Evolutionary conservation across 1,284 basidiomycete species (phyloP).

Genomic region (Ustanciosporium gigantosporum): DNA sequence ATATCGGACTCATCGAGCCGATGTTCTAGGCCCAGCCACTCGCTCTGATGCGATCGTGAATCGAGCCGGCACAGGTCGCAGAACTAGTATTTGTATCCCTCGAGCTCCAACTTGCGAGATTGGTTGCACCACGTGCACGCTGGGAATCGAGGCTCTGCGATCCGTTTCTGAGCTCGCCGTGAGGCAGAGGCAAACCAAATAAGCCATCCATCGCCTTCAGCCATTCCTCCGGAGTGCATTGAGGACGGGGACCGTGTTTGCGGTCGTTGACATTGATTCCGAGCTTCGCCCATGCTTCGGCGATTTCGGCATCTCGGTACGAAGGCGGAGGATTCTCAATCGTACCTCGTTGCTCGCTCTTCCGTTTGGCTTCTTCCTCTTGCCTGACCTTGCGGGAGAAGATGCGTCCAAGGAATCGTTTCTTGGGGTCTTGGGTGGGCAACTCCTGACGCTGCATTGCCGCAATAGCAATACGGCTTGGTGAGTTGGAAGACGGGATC

Average conservation of each 20-base stretch:
- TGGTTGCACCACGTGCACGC: too few species aligned
- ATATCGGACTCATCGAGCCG: too few species aligned
- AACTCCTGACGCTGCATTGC: background rate
- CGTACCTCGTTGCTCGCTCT: background rate
- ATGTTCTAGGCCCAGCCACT: too few species aligned
- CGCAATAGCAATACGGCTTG: too few species aligned
- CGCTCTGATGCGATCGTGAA: too few species aligned
- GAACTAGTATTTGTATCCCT: too few species aligned
- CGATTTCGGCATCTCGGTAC: slow-evolving; percentile 29
- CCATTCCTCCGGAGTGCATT: slow-evolving; percentile 32
- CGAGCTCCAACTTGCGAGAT: too few species aligned
- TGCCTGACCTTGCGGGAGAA: slow-evolving; percentile 16
- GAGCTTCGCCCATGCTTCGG: slow-evolving; percentile 21
- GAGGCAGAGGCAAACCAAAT: slow-evolving; percentile 11
- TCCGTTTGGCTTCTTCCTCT: background rate
- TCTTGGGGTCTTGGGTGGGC: slow-evolving; percentile 1
- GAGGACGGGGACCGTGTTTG: slow-evolving; percentile 22
- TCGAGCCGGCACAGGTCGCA: too few species aligned
- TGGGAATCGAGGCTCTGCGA: too few species aligned
- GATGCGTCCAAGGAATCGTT: slow-evolving; percentile 14
- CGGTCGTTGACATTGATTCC: slow-evolving; percentile 35
- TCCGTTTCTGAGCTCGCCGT: too few species aligned
- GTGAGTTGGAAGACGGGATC: too few species aligned
- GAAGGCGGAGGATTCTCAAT: slow-evolving; percentile 5
- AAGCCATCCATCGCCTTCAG: slow-evolving; percentile 17